Evolutionary conservation across 164 flowering plant genomes (phyloP), one percentile per base, ranked within the genome.

Genomic region (Dillenia suffruticosa): DNA sequence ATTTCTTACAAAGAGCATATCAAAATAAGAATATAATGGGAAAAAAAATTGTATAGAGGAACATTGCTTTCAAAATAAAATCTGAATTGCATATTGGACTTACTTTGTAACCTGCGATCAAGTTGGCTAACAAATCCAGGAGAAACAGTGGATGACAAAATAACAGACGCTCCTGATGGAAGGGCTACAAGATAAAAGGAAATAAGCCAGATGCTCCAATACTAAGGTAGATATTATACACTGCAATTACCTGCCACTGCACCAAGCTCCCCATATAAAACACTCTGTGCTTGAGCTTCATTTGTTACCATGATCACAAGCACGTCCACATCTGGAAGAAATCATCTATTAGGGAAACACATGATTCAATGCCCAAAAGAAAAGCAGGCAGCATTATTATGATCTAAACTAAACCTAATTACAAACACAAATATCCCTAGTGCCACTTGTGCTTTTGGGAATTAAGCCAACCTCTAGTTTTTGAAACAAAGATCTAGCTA

Each of bases 121-220:
- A 95, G 79, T 67, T 79, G 85, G 68, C 67, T 71, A 54, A 92
- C 71, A 68, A 79, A 95, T 76, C 78, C 88, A 57, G 97, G 97
- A 57, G 99, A 95, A 58, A 95, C 97, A 9, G 99, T 95, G 65
- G 99, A 92, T 58, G 90, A 90, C 60, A 95, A 84, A 51, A 95
- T 73, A 61, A 95, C 73, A 44, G 94, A 69, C 70, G 97, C 88
- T 70, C 99, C 97, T 59, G 81, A 53, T 51, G 96, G 86, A 77
- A 95, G 94, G 56, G 86, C 99, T 94, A 65, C 13, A 71, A 63
- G 46, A 66, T 12, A 71, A 49, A 22, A 54, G 10, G 17, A 69
- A 58, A 26, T 14, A 59, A 17, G 46, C 17, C 15, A 47, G 14
- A 46, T 32, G n/a, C 2, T n/a, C 51, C 5, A 66, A 22, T 9